Percentiles rank a stretch among this genome's conserved stretches.
phyloP scores from a whole-genome alignment of 371 early-diverging fungal genomes.

The Mortierella sp. region DNA sequence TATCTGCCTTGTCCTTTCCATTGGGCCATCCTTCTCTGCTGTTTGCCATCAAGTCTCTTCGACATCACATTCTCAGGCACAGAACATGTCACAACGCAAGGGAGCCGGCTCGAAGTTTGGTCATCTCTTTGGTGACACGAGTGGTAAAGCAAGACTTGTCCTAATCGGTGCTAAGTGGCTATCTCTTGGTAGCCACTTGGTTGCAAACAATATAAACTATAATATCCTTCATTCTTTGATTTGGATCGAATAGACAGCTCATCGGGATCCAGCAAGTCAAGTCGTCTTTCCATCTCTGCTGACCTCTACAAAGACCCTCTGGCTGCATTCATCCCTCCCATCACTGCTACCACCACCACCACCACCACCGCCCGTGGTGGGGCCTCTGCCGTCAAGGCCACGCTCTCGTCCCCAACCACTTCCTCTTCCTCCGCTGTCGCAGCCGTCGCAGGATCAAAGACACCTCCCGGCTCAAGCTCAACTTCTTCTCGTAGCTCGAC shows the following conservation, averaged over 20 bases:
- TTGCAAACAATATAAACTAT: too few species aligned
- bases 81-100: constrained; percentile 30
- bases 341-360: constrained; percentile 45
- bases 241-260: constrained; percentile 25
- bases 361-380: constrained; percentile 40
- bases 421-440: constrained; percentile 6
- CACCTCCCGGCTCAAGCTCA: constrained; percentile 42
- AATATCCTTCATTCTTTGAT: too few species aligned
- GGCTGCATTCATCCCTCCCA: constrained; percentile 41
- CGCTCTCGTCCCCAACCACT: constrained; percentile 39
- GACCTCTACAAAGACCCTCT: constrained; percentile 53
- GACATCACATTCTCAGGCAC: not conserved
- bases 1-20: not conserved
- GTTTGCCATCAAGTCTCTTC: not conserved
- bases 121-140: constrained; percentile 53
- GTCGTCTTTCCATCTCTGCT: constrained; percentile 30
- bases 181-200: too few species aligned
- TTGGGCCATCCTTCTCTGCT: too few species aligned
- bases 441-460: constrained; percentile 12
- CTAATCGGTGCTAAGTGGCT: too few species aligned
- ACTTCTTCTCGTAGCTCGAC: constrained; percentile 51
- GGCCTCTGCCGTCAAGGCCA: constrained; percentile 31
- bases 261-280: constrained; percentile 18
- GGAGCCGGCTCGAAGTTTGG: constrained; percentile 50
- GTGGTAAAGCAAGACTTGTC: constrained; percentile 38